Percentiles rank a stretch among this genome's conserved stretches.
Conservation (phyloP, 306 rosid species). For the Cucumis hystrix region DNA sequence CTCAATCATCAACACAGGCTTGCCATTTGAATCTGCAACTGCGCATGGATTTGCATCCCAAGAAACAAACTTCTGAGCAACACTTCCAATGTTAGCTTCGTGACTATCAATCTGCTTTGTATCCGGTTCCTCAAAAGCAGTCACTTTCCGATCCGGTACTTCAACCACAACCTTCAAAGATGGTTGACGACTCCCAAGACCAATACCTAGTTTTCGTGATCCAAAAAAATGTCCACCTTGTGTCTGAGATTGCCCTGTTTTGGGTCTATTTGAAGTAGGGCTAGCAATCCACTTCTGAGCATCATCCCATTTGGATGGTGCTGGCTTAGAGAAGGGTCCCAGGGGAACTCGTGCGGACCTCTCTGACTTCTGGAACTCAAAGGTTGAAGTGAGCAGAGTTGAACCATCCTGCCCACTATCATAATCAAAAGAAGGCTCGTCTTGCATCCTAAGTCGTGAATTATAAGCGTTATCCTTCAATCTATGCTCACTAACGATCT, state of each 20-base stretch:
- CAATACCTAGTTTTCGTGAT: conserved; percentile 35
- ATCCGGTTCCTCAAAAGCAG: conserved; percentile 68
- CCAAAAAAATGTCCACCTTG: conserved; percentile 45
- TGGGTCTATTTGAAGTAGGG: conserved; percentile 63
- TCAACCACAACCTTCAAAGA: conserved; percentile 69
- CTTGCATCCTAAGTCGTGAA: conserved; percentile 40
- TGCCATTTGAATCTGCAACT: conserved; percentile 48
- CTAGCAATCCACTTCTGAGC: conserved; percentile 98
- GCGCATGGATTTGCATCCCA: conserved; percentile 67
- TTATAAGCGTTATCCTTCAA: conserved; percentile 26
- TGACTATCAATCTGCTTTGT: conserved; percentile 69
- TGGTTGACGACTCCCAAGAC: conserved; percentile 47
- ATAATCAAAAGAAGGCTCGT: conserved; percentile 49
- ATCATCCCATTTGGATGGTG: conserved; percentile 95
- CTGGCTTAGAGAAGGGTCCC: conserved; percentile 79
- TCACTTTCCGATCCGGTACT: conserved; percentile 51
- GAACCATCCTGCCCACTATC: conserved; percentile 40
- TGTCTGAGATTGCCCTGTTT: conserved; percentile 42
- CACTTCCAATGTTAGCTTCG: conserved; percentile 54
- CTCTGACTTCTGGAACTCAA: conserved; percentile 86
- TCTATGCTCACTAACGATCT: conserved; percentile 30
- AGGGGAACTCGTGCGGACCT: conserved; percentile 59
- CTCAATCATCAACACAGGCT: conserved; percentile 35
- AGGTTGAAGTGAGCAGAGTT: conserved; percentile 40
- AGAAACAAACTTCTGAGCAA: conserved; percentile 42